phyloP scores from a whole-genome alignment of 306 rosid genomes.

The Senna tora region DNA sequence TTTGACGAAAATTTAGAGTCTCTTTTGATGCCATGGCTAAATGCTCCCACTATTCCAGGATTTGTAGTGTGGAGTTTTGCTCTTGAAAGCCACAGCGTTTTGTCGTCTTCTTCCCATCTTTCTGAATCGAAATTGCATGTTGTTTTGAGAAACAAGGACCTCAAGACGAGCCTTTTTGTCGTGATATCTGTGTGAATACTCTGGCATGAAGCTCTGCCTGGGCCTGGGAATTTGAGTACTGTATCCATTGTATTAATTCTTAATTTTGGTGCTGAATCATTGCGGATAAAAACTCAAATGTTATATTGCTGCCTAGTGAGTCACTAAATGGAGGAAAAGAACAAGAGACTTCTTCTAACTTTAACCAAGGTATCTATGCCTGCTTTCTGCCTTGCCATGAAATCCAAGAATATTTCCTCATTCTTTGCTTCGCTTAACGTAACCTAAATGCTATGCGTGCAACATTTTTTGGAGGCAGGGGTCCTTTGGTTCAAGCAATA shows the following conservation, averaged over 20 bases:
- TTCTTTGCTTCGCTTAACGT: background rate
- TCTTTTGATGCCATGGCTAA: constrained; percentile 33
- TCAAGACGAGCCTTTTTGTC: constrained; percentile 15
- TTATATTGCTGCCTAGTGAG: constrained; percentile 12
- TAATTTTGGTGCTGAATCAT: constrained; percentile 13
- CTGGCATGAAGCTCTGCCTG: constrained; percentile 35
- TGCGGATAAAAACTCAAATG: background rate
- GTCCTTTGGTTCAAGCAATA: background rate
- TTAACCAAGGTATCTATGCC: constrained; percentile 46
- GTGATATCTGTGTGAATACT: constrained; percentile 30
- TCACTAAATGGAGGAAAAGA: constrained; percentile 48
- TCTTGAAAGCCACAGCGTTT: constrained; percentile 15
- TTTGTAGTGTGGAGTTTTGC: constrained; percentile 30
- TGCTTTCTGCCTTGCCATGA: constrained; percentile 50
- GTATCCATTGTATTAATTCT: constrained; percentile 49
- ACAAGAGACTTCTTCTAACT: constrained; percentile 39
- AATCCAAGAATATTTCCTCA: constrained; percentile 58
- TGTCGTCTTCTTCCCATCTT: constrained; percentile 26
- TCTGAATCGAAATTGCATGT: constrained; percentile 35
- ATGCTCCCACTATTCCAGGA: constrained; percentile 14
- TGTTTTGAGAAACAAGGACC: constrained; percentile 27
- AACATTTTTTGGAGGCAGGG: background rate
- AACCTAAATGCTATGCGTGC: background rate
- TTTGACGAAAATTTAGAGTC: constrained; percentile 1
- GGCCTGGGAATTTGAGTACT: constrained; percentile 36